Percentiles rank a stretch among this genome's conserved stretches.
phyloP scores from a whole-genome alignment of 108 stramenopile species.

The Skeletonema marinoi region DNA sequence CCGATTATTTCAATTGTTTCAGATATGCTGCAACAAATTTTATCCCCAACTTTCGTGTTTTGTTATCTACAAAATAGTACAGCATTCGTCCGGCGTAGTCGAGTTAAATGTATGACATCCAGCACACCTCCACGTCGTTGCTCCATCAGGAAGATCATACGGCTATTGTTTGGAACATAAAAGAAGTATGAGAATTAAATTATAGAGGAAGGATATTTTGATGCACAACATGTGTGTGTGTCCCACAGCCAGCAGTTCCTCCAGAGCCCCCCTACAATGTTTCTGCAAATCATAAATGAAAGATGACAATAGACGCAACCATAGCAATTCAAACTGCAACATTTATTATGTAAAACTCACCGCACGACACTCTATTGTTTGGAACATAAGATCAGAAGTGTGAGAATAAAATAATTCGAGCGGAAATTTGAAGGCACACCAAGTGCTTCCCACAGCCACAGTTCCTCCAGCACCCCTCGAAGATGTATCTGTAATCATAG shows the following conservation, averaged over 20 bases:
- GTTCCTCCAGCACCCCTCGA: too few species aligned
- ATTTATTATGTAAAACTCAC: conserved; percentile 44
- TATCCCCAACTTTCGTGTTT: conserved; percentile 1
- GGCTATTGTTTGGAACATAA: conserved; percentile 51
- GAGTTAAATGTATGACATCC: conserved; percentile 77
- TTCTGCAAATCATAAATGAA: too few species aligned
- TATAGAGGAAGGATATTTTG: neutral
- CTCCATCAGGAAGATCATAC: conserved; percentile 76
- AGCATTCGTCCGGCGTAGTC: conserved; percentile 71
- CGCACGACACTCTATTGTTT: too few species aligned
- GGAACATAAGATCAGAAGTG: too few species aligned
- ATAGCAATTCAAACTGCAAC: too few species aligned
- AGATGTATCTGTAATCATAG: too few species aligned
- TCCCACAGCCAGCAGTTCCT: too few species aligned
- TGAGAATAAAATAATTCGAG: too few species aligned
- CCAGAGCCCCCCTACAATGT: neutral
- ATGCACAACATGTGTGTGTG: neutral
- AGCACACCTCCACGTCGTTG: conserved; percentile 80
- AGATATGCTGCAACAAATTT: neutral
- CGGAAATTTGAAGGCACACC: too few species aligned
- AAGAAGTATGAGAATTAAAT: neutral
- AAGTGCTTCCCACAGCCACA: too few species aligned
- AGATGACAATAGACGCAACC: too few species aligned
- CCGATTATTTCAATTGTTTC: neutral
- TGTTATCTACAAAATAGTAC: conserved; percentile 57